These are phyloP conservation scores for Vachellia pachyceras DNA, from an alignment of 306 rosid genomes.

Conservation along the genomic window DNA sequence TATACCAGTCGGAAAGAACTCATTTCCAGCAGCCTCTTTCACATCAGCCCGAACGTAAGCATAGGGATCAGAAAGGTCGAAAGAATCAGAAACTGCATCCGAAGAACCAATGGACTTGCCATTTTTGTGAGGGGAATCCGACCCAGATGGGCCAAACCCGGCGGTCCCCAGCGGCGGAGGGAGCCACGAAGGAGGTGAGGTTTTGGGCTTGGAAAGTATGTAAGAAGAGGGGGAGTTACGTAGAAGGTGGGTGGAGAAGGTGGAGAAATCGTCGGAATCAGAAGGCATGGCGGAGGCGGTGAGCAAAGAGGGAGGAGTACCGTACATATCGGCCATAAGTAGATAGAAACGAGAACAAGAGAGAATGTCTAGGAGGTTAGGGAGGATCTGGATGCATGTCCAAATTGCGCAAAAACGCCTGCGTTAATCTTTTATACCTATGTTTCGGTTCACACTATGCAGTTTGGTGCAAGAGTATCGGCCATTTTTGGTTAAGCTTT, in stretches of 20 bases:
- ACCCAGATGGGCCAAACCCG: constrained; percentile 32
- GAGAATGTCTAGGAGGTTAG: constrained; percentile 20
- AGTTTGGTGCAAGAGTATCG: not conserved
- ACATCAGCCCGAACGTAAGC: constrained; percentile 28
- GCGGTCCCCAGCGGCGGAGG: not conserved
- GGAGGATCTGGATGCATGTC: constrained; percentile 1
- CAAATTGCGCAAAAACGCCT: constrained; percentile 1
- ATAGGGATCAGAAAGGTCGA: constrained; percentile 47
- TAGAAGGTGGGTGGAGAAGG: constrained; percentile 59
- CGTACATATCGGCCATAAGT: constrained; percentile 57
- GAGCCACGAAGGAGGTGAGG: constrained; percentile 32
- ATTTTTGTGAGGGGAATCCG: constrained; percentile 18
- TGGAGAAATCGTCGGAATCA: constrained; percentile 57
- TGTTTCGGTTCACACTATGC: constrained; percentile 8
- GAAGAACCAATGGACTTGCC: constrained; percentile 33
- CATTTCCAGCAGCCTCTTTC: constrained; percentile 43
- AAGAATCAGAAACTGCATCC: constrained; percentile 23
- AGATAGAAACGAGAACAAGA: constrained; percentile 17
- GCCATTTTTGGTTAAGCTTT: constrained; percentile 8
- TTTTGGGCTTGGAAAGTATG: constrained; percentile 41
- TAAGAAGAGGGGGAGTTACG: constrained; percentile 42
- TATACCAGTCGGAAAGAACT: constrained; percentile 38
- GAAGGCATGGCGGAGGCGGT: constrained; percentile 26
- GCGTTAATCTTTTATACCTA: constrained; percentile 1
- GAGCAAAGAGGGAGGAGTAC: constrained; percentile 50